Percentiles rank a stretch among this genome's conserved stretches.
Evolutionary conservation across 2,329 filamentous ascomycete genomes (phyloP).

Genomic region (Colletotrichum aenigma): DNA sequence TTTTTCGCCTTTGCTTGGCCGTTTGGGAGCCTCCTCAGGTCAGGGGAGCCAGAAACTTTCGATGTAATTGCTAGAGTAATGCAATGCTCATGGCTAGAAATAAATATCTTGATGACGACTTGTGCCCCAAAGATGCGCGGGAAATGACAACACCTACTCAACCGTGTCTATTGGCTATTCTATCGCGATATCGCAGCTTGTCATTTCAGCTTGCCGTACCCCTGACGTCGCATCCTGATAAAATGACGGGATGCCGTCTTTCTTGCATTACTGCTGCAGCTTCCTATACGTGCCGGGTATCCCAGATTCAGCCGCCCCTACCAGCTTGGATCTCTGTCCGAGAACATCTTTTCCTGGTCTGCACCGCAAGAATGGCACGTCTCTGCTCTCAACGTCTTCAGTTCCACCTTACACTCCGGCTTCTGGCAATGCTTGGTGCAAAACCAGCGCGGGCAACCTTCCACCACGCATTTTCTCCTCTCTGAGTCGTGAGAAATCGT

Average conservation of each 20-base stretch:
- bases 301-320: neutral
- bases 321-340: neutral
- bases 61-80: neutral
- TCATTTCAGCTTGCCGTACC: neutral
- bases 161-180: neutral
- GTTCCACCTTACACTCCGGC: neutral
- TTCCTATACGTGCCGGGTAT: neutral
- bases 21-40: neutral
- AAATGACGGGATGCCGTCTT: neutral
- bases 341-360: neutral
- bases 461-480: neutral
- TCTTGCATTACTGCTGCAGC: neutral
- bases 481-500: slow-evolving; percentile 8
- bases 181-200: neutral
- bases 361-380: neutral
- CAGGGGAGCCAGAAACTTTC: neutral
- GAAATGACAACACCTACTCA: neutral
- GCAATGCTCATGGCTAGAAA: neutral
- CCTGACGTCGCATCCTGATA: neutral
- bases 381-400: neutral
- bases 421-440: slow-evolving; percentile 8
- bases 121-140: neutral
- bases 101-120: neutral
- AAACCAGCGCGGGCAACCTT: neutral
- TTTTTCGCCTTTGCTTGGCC: neutral